Conservation (phyloP, 495 filamentous ascomycete genomes). For the Mytilinidion resinicola region DNA sequence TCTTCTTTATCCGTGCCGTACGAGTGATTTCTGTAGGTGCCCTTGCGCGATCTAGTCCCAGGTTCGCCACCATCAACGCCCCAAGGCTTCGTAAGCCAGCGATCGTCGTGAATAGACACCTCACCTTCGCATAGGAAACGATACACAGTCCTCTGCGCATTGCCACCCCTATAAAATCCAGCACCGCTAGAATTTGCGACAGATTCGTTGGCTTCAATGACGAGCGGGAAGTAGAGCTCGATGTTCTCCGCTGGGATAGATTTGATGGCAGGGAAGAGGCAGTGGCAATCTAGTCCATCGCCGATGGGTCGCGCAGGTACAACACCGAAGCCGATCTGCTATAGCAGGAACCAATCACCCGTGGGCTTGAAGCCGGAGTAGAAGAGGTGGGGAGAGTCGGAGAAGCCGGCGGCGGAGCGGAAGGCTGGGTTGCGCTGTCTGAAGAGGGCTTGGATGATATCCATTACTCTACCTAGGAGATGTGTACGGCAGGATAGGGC, state of each 20-base stretch:
- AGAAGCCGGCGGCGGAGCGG: constrained; percentile 46
- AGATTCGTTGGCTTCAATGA: constrained; percentile 46
- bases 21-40: constrained; percentile 38
- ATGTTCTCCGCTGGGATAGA: constrained; percentile 47
- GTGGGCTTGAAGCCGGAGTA: constrained; percentile 46
- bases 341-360: constrained; percentile 48
- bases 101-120: constrained; percentile 46
- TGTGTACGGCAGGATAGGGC: constrained; percentile 46
- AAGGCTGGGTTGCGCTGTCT: constrained; percentile 44
- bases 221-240: constrained; percentile 45
- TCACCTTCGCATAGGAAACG: constrained; percentile 43
- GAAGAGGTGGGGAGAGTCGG: constrained; percentile 48
- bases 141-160: constrained; percentile 45
- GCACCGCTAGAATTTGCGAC: constrained; percentile 45
- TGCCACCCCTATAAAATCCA: constrained; percentile 45
- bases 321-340: constrained; percentile 49
- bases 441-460: constrained; percentile 46
- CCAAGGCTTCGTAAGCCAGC: constrained; percentile 50
- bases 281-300: constrained; percentile 48
- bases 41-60: constrained; percentile 41
- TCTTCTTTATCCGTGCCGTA: constrained; percentile 30
- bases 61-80: constrained; percentile 45
- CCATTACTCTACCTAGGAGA: constrained; percentile 42
- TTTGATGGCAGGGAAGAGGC: constrained; percentile 49
- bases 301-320: constrained; percentile 45